Evolutionary conservation across 1,284 basidiomycete genomes (phyloP), one percentile per base, ranked within the genome.

Genomic region (Neonothopanus nambi): DNA sequence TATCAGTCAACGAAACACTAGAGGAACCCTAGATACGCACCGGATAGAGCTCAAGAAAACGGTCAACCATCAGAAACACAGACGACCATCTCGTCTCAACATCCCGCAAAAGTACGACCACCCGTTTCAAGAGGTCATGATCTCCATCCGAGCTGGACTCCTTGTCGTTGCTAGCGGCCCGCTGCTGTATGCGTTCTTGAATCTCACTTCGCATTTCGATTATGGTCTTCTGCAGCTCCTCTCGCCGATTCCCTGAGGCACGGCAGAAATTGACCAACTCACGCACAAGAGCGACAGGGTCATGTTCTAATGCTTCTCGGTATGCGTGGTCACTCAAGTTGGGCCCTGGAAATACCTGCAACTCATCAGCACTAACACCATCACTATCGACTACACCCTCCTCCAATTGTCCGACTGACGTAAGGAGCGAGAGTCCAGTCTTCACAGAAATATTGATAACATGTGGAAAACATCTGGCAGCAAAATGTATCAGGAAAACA

Each of bases 391-490:
- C 23, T 26, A 44, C 36, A n/a, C 26, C 45, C 11, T 36, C 51
- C 5, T 21, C 12, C 20, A 47, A 28, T 12, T 21, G 26, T 11
- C 11, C 11, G 15, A 18, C 11, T 39, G 5, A n/a, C 11, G 55
- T 62, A 15, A 56, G 38, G 21, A 56, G 15, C 23, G 56, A 38
- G 3, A 67, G 57, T 1, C 57, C 62, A 8, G 65, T 54, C 50
- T 71, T 63, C 8, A 65, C 62, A 6, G 67, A 59, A 12, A 70
- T 58, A 42, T 72, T 73, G 21, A 69, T 52, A 21, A 65, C 53
- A 37, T 71, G 70, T 0, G 65, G 68, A 52, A 71, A 70, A 48
- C 70, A 72, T n/a, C 70, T 72, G 41, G 26, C n/a, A 12, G 44
- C 60, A 57, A 58, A 18, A 63, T 62, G 1, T 51, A 24, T 15